Percentiles rank a stretch among this genome's conserved stretches.
These are phyloP conservation scores for Mycotypha africana DNA, from an alignment of 371 early-diverging fungal species.

Conservation along the genomic window DNA sequence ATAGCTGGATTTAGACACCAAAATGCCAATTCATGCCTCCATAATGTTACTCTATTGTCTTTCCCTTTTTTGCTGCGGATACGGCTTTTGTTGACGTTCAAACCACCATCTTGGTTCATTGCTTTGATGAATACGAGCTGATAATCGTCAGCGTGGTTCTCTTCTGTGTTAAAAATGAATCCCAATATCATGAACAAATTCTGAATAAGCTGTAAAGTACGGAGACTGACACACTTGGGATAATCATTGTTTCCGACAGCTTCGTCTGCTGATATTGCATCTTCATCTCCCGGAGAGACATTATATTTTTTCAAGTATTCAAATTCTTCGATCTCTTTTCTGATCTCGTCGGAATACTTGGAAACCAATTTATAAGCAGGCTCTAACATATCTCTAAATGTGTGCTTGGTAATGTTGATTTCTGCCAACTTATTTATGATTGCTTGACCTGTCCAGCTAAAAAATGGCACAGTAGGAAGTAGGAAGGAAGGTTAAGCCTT, in stretches of 20 bases:
- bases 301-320: no score
- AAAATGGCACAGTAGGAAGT: neutral
- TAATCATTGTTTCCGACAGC: no score
- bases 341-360: slow-evolving; percentile 20
- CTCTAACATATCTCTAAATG: slow-evolving; percentile 8
- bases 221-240: slow-evolving; percentile 8
- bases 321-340: slow-evolving; percentile 15
- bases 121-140: slow-evolving; percentile 34
- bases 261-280: no score
- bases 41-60: neutral
- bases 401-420: slow-evolving; percentile 14
- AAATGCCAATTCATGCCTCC: slow-evolving; percentile 18
- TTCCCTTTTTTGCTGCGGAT: neutral
- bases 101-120: slow-evolving; percentile 6
- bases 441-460: slow-evolving; percentile 34
- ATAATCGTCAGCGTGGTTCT: slow-evolving; percentile 35
- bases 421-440: slow-evolving; percentile 19
- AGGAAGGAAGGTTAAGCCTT: no score
- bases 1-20: slow-evolving; percentile 61
- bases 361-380: slow-evolving; percentile 21
- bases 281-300: no score
- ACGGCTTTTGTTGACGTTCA: no score
- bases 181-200: slow-evolving; percentile 32
- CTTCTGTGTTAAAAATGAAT: slow-evolving; percentile 22
- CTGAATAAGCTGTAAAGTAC: slow-evolving; percentile 4